These are phyloP conservation scores for Zoysia matrella DNA, from an alignment of 202 grass and related monocot species.

Conservation along the genomic window DNA sequence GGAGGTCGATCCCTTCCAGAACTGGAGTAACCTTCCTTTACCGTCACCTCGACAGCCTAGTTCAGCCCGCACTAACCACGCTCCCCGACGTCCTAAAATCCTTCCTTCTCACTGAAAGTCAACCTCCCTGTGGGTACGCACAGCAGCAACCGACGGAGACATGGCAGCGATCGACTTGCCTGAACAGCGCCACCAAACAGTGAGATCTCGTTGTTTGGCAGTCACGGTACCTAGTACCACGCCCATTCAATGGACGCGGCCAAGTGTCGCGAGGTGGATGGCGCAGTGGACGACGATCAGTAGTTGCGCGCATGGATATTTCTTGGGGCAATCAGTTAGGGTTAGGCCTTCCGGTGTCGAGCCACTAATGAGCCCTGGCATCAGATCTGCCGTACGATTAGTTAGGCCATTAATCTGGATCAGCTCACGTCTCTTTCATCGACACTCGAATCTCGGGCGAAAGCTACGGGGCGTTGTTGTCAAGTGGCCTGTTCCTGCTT, in stretches of 20 bases:
- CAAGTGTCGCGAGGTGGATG: constrained; percentile 31
- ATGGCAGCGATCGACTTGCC: constrained; percentile 12
- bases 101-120: constrained; percentile 24
- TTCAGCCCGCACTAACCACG: constrained; percentile 31
- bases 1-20: constrained; percentile 16
- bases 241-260: neutral
- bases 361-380: neutral
- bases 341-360: neutral
- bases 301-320: constrained; percentile 19
- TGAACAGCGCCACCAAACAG: constrained; percentile 10
- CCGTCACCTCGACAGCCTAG: constrained; percentile 15
- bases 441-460: constrained; percentile 15
- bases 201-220: constrained; percentile 5
- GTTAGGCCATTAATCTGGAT: constrained; percentile 12
- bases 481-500: neutral
- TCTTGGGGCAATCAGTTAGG: neutral
- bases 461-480: neutral
- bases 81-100: neutral
- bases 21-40: constrained; percentile 20
- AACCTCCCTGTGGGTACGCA: constrained; percentile 34
- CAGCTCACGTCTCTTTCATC: neutral
- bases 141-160: neutral
- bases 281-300: neutral
- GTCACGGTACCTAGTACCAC: constrained; percentile 3
- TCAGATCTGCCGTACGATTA: neutral